A percentile compares a stretch with the other conserved stretches of the same genome.
These are phyloP conservation scores for Diplodia corticola DNA, from an alignment of 2,329 filamentous ascomycete genomes.

Conservation along the genomic window DNA sequence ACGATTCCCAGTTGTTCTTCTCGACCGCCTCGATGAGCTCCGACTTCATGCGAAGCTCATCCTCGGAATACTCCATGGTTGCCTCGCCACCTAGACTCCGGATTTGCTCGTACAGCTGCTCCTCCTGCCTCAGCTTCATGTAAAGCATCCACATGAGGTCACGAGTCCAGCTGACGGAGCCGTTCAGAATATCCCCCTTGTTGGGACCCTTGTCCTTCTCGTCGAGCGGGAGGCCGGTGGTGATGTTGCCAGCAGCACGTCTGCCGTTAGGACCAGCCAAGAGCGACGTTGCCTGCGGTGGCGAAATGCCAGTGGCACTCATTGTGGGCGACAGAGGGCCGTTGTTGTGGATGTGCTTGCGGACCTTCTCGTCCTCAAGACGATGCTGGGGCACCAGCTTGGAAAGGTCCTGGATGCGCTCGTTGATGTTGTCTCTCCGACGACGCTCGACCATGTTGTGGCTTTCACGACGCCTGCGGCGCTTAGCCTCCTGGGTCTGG, in stretches of 20 bases:
- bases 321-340: constrained; percentile 84
- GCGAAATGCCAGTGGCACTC: constrained; percentile 65
- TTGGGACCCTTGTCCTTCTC: constrained; percentile 99
- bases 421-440: constrained; percentile 96
- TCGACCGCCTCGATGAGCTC: constrained; percentile 85
- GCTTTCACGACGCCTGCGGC: constrained; percentile 85
- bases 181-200: constrained; percentile 97
- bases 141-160: constrained; percentile 98
- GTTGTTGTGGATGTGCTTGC: constrained; percentile 91
- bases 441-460: constrained; percentile 96
- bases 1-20: constrained; percentile 73
- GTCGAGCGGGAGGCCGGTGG: constrained; percentile 86
- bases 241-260: constrained; percentile 82
- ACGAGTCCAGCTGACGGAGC: constrained; percentile 93
- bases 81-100: constrained; percentile 51
- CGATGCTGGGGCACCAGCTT: constrained; percentile 89
- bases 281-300: constrained; percentile 80
- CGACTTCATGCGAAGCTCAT: constrained; percentile 92
- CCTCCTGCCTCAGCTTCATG: constrained; percentile 83
- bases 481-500: constrained; percentile 90
- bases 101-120: constrained; percentile 70
- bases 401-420: constrained; percentile 94
- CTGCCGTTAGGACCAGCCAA: constrained; percentile 82
- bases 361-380: constrained; percentile 94
- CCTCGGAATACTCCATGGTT: constrained; percentile 64